These are phyloP conservation scores for Alternaria incomplexa DNA, from an alignment of 2,329 filamentous ascomycete genomes.

Conservation along the genomic window DNA sequence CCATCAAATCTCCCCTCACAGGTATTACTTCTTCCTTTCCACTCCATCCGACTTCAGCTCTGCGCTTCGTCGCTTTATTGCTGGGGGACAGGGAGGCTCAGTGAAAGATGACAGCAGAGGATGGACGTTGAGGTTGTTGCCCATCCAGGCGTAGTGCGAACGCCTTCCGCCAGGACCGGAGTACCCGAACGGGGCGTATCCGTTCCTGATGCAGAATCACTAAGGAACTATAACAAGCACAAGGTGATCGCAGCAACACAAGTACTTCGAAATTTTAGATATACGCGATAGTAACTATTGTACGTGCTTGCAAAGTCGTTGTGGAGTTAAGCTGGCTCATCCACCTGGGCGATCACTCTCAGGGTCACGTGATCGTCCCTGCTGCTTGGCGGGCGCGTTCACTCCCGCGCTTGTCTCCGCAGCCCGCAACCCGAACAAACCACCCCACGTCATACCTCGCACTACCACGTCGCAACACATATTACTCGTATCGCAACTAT, in stretches of 20 bases:
- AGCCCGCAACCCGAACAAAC: conserved; percentile 2
- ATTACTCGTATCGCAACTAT: conserved; percentile 27
- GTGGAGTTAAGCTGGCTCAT: not conserved
- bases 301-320: not conserved
- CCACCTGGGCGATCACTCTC: not conserved
- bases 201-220: not conserved
- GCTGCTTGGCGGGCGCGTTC: conserved; percentile 13
- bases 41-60: not conserved
- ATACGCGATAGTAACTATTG: not conserved
- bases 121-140: not conserved
- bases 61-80: not conserved
- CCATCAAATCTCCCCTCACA: not conserved
- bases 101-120: not conserved
- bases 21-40: not conserved
- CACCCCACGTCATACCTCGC: conserved; percentile 12
- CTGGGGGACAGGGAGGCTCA: not conserved
- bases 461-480: conserved; percentile 4
- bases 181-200: not conserved
- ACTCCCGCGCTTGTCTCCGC: conserved; percentile 24
- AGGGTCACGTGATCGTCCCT: not conserved
- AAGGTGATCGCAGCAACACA: not conserved
- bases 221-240: not conserved
- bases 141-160: not conserved
- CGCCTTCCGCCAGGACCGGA: not conserved
- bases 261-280: not conserved